These are phyloP conservation scores for Candida fluviatilis DNA, from an alignment of 805 yeast species.

Conservation along the genomic window DNA sequence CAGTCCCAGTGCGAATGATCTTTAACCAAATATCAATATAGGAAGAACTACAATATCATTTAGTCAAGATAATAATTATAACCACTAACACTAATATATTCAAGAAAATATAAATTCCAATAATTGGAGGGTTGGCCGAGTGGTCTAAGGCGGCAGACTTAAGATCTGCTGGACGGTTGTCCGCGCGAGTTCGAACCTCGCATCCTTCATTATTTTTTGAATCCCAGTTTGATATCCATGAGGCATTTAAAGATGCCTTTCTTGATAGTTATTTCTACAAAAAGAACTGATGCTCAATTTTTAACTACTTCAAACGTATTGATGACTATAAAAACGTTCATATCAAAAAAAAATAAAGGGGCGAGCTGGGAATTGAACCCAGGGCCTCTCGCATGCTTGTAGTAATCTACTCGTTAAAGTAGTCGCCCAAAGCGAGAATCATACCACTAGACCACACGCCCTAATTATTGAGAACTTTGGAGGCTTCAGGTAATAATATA, in stretches of 20 bases:
- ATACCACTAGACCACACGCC: conserved; percentile 7
- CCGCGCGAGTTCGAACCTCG: conserved; percentile 56
- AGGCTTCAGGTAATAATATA: no score
- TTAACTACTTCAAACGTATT: no score
- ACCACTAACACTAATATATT: background rate
- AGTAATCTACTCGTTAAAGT: conserved; percentile 4
- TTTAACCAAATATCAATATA: no score
- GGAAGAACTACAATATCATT: no score
- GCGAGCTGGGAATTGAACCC: conserved; percentile 58
- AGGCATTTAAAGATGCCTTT: no score
- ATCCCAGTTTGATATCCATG: background rate
- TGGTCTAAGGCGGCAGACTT: conserved; percentile 52
- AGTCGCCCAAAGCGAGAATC: conserved; percentile 6
- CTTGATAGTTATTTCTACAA: no score
- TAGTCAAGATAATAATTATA: no score
- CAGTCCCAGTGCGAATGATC: no score
- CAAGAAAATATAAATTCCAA: background rate
- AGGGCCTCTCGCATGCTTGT: conserved; percentile 53
- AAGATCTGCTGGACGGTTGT: conserved; percentile 45
- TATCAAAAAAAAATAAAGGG: conserved; percentile 18
- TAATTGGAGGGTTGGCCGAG: conserved; percentile 48
- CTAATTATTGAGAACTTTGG: no score
- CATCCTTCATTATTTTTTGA: conserved; percentile 40
- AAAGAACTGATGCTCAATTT: no score
- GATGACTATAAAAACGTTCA: no score